These are phyloP conservation scores for Calonectria hongkongensis DNA, from an alignment of 2,329 filamentous ascomycete genomes.

Conservation along the genomic window DNA sequence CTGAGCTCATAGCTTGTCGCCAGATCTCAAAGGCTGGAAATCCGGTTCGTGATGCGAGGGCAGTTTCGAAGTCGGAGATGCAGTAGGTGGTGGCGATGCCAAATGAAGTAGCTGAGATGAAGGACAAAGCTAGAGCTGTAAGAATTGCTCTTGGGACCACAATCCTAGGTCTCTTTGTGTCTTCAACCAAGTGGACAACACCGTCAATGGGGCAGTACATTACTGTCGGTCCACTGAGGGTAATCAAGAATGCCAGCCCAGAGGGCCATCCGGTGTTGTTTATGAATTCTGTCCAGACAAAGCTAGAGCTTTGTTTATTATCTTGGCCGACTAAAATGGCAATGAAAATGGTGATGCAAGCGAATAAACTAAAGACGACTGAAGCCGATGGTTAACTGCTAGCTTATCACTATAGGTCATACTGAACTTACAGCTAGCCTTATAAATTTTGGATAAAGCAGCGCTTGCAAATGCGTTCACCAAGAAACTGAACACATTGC, in stretches of 20 bases:
- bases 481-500: slow-evolving; percentile 8
- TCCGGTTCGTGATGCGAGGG: neutral
- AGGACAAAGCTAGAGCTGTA: neutral
- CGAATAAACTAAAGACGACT: slow-evolving; percentile 18
- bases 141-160: slow-evolving; percentile 19
- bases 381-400: neutral
- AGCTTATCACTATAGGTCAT: rapidly evolving
- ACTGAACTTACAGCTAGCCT: neutral
- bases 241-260: slow-evolving; percentile 15
- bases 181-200: slow-evolving; percentile 8
- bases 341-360: slow-evolving; percentile 4
- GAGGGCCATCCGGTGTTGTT: slow-evolving; percentile 23
- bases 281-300: slow-evolving; percentile 3
- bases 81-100: slow-evolving; percentile 11
- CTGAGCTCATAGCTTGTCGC: slow-evolving; percentile 20
- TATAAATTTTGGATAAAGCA: slow-evolving; percentile 12
- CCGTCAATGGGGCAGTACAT: slow-evolving; percentile 29
- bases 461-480: slow-evolving; percentile 8
- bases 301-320: neutral
- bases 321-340: slow-evolving; percentile 23
- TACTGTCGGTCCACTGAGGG: slow-evolving; percentile 15
- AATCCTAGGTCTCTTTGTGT: slow-evolving; percentile 6
- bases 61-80: slow-evolving; percentile 17
- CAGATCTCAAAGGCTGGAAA: slow-evolving; percentile 24
- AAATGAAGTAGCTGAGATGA: slow-evolving; percentile 1